These are phyloP conservation scores for Anthracocystis panici-leucophaei DNA, from an alignment of 1,284 basidiomycete species.

Conservation along the genomic window DNA sequence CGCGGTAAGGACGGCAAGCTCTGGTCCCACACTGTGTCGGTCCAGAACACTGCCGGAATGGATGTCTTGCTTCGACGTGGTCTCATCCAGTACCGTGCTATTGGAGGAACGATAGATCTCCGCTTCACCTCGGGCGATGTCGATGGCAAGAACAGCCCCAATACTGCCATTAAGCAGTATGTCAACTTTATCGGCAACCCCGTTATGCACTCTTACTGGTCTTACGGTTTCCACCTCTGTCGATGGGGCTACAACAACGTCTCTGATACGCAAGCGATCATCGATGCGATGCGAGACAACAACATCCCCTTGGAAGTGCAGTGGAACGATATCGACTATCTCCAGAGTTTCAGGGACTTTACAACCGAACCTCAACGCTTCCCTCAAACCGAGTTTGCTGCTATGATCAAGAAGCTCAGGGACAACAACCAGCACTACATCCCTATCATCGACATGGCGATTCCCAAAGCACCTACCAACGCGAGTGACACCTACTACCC, in stretches of 20 bases:
- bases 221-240: constrained; percentile 59
- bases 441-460: constrained; percentile 70
- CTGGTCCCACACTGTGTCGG: constrained; percentile 41
- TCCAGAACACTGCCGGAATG: constrained; percentile 54
- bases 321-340: constrained; percentile 83
- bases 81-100: constrained; percentile 56
- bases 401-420: constrained; percentile 77
- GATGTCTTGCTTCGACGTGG: constrained; percentile 52
- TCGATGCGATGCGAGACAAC: constrained; percentile 42
- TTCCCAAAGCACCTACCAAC: constrained; percentile 70
- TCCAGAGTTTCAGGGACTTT: constrained; percentile 77
- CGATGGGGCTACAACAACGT: constrained; percentile 59
- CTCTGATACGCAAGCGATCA: constrained; percentile 38
- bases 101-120: constrained; percentile 59
- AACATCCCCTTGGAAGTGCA: constrained; percentile 79
- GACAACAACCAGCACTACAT: constrained; percentile 68
- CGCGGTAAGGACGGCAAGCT: constrained; percentile 70
- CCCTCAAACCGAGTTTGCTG: constrained; percentile 75
- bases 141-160: constrained; percentile 38
- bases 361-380: constrained; percentile 78
- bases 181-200: constrained; percentile 54
- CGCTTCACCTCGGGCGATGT: constrained; percentile 50
- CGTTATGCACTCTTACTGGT: constrained; percentile 51
- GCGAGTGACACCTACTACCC: constrained; percentile 61
- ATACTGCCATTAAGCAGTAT: constrained; percentile 57